Conservation (phyloP, 2,329 filamentous ascomycete genomes). For the Curvularia spicifera region DNA sequence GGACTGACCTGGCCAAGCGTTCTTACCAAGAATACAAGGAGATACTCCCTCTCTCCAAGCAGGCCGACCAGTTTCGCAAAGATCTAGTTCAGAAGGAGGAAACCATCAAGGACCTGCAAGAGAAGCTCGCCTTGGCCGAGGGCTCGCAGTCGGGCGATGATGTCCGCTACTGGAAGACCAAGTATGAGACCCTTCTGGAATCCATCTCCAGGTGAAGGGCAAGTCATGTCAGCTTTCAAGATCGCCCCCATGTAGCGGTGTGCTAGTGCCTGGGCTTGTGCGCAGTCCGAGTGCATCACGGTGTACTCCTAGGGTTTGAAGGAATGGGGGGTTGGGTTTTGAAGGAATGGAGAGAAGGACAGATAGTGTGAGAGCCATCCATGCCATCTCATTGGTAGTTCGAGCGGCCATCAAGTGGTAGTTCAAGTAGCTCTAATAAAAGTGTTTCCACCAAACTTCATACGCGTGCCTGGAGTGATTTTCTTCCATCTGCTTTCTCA, state of each 20-base stretch:
- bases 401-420: not conserved
- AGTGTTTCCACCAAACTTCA: not conserved
- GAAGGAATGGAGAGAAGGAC: not conserved
- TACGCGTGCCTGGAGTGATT: not conserved
- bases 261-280: not conserved
- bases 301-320: not conserved
- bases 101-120: constrained; percentile 27
- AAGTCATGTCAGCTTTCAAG: not conserved
- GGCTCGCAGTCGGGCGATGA: constrained; percentile 24
- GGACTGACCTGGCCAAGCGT: constrained; percentile 34
- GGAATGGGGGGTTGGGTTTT: too few species aligned
- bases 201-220: constrained; percentile 3
- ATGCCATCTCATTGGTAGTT: not conserved
- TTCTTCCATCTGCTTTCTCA: not conserved
- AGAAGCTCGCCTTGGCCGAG: constrained; percentile 25
- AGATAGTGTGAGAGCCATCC: not conserved
- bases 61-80: constrained; percentile 28
- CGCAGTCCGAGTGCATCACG: not conserved
- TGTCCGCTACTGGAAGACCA: constrained; percentile 33
- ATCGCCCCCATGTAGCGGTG: not conserved
- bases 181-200: constrained; percentile 34
- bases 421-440: not conserved
- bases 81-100: constrained; percentile 22
- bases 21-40: constrained; percentile 39
- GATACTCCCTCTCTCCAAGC: constrained; percentile 28